Evolutionary conservation across 371 early-diverging fungal genomes (phyloP).

Genomic region (Mortierella sp.): DNA sequence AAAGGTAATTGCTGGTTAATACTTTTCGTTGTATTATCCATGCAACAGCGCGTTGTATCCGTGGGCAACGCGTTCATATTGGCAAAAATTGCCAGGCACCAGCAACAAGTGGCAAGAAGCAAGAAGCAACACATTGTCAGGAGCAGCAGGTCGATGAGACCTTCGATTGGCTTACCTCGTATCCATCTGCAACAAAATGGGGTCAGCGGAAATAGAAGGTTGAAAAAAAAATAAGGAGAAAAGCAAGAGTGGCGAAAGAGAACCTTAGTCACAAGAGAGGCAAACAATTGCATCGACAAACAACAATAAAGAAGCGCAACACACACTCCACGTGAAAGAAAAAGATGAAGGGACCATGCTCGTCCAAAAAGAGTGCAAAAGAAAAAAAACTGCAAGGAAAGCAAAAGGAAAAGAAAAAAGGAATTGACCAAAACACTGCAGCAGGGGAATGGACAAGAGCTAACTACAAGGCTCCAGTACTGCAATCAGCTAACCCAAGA

Average conservation of each 20-base stretch:
- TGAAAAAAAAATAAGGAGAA: not conserved
- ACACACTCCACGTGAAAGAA: slow-evolving; percentile 25
- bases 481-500: not conserved
- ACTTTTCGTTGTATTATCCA: not conserved
- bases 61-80: not conserved
- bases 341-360: not conserved
- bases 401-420: not conserved
- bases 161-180: slow-evolving; percentile 26
- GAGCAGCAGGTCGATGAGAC: not conserved
- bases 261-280: slow-evolving; percentile 3
- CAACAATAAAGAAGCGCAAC: not conserved
- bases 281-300: not conserved
- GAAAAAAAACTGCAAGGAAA: no score
- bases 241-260: not conserved
- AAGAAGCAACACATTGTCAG: not conserved
- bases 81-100: not conserved
- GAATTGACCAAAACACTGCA: slow-evolving; percentile 1
- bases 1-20: not conserved
- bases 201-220: not conserved
- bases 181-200: slow-evolving; percentile 25
- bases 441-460: not conserved
- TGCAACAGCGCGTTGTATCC: not conserved
- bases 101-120: not conserved
- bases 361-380: not conserved
- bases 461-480: not conserved